Evolutionary conservation across 495 filamentous ascomycete species (phyloP), one percentile per base, ranked within the genome.

Genomic region (Pseudomonodictys pantanalensis): DNA sequence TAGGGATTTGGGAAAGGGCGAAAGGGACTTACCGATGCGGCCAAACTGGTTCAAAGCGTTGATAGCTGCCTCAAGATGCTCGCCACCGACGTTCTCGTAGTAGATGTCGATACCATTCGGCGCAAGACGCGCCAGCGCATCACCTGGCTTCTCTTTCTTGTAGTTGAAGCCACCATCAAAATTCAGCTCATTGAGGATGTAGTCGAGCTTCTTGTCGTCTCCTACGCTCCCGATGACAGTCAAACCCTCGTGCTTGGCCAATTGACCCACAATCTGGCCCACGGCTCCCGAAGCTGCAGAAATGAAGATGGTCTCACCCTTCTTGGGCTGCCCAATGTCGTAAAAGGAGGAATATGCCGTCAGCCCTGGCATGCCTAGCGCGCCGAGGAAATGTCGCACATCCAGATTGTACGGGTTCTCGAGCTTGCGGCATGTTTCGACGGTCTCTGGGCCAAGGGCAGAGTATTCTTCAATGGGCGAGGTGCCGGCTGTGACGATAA

Each of bases 11-110:
- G 54, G 74, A 6, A 5, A 20, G 20, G 41, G 15, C 26, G 15
- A 42, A 23, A 12, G n/a, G 17, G 6, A 83, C 56, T 72, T 78
- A 70, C 86, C 73, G 33, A 96, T 83, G 23, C 92, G 78, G 0
- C 90, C 92, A 58, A 74, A 83, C 26, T 75, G 54, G 45, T 90
- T 95, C 74, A 95, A 75, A 25, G 76, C 77, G 10, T 82, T 76
- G 8, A 97, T 67, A 82, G 73, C 73, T 22, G 90, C 91, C 60
- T 91, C 87, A 32, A 96, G 77, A 62, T 90, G 86, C 76, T 92
- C 90, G 7, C 91, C 92, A 7, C 92, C 92, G 18, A 97, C 92
- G 61, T 96, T 96, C 72, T 97, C 92, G 65, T 86, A 97, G 76
- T 96, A 96, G 70, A 97, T 95, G 68, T 96, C 90, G 45, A 97